Base-by-base conservation (phyloP, 148 eudicot species). In the Rhododendron kiyosumense region DNA sequence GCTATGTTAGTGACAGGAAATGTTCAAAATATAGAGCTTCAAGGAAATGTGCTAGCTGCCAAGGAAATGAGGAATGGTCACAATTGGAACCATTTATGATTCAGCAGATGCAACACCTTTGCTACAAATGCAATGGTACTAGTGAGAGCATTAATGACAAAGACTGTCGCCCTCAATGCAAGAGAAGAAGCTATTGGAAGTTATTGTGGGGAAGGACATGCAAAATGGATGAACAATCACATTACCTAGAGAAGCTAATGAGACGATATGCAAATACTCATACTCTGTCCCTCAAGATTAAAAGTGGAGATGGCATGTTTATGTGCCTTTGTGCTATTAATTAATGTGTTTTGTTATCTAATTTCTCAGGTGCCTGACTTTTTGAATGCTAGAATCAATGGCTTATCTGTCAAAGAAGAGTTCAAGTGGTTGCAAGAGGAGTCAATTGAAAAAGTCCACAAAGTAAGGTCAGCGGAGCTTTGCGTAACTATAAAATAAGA, bases 351-450 rank as follows among this genome's bases (percentile, higher is more conserved):
- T 49, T 24, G 71, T 65, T 57, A 11, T 85, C 38, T 77, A 28
- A 22, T 61, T 43, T 77, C 75, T 34, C 93, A 97, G 99, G 99
- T 97, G 80, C 99, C 99, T 0, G 99, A 97, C 88, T 95, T 94
- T 73, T 84, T 95, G 74, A 95, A 97, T 87, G 98, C 98, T 54
- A 97, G 85, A 90, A 97, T 97, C 73, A 89, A 93, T 83, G 99
- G 98, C 74, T 17, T 94, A 54, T 98, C 98, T 41, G 98, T 93
- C 81, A 93, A 92, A 90, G 91, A 93, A 90, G 99, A 95, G 79
- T 90, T 91, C 30, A 95, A 95, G 75, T 97, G 99, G 99, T 90
- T 97, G 85, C 96, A 95, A 89, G 93, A 93, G 83, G 99, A 94
- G 83, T 97, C 95, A 92, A 97, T 96, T 3, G 91, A 88, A 78